A percentile compares a stretch with the other conserved stretches of the same genome.
phyloP scores from a whole-genome alignment of 2,329 filamentous ascomycete genomes.

The Cladophialophora chaetospira region DNA sequence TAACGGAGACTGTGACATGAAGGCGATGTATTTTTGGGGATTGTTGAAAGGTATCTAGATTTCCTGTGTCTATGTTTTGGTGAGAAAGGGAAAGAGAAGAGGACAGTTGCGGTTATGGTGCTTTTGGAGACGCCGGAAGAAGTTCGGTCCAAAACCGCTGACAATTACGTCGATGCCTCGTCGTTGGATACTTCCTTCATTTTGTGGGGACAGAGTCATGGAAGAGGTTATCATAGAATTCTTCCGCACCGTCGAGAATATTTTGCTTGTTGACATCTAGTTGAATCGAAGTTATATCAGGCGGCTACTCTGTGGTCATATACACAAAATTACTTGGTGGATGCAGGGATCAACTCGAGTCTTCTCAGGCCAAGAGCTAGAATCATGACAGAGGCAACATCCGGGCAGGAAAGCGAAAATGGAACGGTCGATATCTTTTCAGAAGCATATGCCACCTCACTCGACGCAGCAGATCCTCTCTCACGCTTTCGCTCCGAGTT shows the following conservation, averaged over 20 bases:
- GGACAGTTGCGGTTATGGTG: background rate
- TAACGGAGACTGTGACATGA: conserved; percentile 27
- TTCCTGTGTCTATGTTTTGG: background rate
- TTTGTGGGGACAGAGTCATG: background rate
- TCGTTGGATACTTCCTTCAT: background rate
- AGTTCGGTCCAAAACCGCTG: conserved; percentile 15
- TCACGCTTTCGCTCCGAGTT: conserved; percentile 68
- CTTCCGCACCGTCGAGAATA: too few species aligned
- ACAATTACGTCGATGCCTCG: conserved; percentile 11
- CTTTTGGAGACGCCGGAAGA: conserved; percentile 3
- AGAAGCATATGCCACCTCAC: conserved; percentile 45
- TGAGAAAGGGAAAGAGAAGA: background rate
- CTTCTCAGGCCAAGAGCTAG: too few species aligned
- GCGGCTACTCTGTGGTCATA: too few species aligned
- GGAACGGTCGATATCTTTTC: conserved; percentile 20
- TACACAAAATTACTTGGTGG: too few species aligned
- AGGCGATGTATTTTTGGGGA: background rate
- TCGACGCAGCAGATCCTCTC: conserved; percentile 66
- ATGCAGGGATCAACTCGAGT: background rate
- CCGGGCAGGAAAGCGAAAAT: background rate
- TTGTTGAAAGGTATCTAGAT: background rate
- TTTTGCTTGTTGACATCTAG: too few species aligned
- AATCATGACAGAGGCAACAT: background rate
- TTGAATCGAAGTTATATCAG: too few species aligned
- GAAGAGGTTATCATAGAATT: too few species aligned